Conservation (phyloP, 768 basidiomycete genomes). For the Suillus brevipes region DNA sequence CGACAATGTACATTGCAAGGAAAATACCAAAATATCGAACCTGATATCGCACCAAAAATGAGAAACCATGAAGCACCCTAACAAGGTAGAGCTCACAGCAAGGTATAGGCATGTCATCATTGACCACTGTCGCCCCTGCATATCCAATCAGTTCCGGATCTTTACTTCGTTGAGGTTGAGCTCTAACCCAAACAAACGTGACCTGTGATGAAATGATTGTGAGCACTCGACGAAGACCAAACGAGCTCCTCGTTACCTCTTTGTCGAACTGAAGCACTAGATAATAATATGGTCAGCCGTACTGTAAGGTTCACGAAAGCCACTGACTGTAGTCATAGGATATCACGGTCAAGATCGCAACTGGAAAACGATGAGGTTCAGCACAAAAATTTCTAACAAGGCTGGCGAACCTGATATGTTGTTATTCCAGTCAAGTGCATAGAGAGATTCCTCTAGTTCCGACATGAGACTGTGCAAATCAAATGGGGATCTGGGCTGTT, state of each 20-base stretch:
- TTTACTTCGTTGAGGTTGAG: not conserved
- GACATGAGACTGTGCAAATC: too few species aligned
- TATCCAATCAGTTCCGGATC: not conserved
- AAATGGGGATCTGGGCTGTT: too few species aligned
- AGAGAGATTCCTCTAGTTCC: too few species aligned
- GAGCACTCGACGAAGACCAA: not conserved
- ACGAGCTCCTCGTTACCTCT: not conserved
- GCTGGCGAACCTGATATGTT: too few species aligned
- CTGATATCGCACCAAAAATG: not conserved
- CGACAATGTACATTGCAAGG: not conserved
- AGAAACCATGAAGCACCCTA: not conserved
- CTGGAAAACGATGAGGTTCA: too few species aligned
- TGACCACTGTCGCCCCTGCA: not conserved
- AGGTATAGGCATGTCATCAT: not conserved
- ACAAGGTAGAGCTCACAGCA: not conserved
- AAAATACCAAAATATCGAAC: not conserved
- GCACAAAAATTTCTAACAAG: too few species aligned
- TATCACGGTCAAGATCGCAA: too few species aligned
- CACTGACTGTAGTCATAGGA: too few species aligned
- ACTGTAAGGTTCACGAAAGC: too few species aligned
- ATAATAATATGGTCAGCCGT: not conserved
- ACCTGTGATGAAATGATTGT: not conserved
- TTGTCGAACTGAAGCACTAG: not conserved
- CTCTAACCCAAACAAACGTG: not conserved
- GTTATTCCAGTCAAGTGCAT: too few species aligned